Percentiles rank a stretch among this genome's conserved stretches.
Evolutionary conservation across 2,329 filamentous ascomycete genomes (phyloP).

Genomic region (Paramyrothecium roridum): DNA sequence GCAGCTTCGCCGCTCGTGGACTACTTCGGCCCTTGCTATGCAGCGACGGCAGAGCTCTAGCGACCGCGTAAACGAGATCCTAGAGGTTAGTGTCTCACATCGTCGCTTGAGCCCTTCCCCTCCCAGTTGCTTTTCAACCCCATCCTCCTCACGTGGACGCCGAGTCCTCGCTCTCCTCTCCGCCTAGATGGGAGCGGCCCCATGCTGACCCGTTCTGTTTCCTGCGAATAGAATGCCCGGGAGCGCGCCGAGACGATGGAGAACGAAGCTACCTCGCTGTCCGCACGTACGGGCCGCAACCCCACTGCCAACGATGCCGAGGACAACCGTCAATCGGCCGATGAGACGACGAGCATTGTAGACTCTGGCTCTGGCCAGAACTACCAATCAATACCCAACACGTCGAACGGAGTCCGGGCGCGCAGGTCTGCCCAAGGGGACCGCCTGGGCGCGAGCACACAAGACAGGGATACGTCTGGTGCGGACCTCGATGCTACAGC

Average conservation of each 20-base stretch:
- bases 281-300: slow-evolving; percentile 12
- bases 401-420: slow-evolving; percentile 7
- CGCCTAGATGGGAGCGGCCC: background rate
- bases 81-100: background rate
- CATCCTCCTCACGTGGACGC: background rate
- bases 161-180: too few relatives aligned
- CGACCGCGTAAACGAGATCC: slow-evolving; percentile 1
- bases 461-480: background rate
- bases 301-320: slow-evolving; percentile 13
- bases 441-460: slow-evolving; percentile 5
- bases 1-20: background rate
- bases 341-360: slow-evolving; percentile 41
- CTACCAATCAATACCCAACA: slow-evolving; percentile 35
- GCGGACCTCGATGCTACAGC: background rate
- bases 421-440: slow-evolving; percentile 12
- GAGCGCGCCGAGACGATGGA: slow-evolving; percentile 40
- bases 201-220: background rate
- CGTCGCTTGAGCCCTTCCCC: background rate
- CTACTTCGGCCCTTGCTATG: background rate
- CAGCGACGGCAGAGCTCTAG: background rate
- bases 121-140: too few relatives aligned
- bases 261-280: slow-evolving; percentile 14
- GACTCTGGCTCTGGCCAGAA: slow-evolving; percentile 29
- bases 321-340: slow-evolving; percentile 16
- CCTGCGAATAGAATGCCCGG: slow-evolving; percentile 32